A percentile compares a stretch with the other conserved stretches of the same genome.
Conservation (phyloP, 371 early-diverging fungal species). For the Vairimorpha necatrix region DNA sequence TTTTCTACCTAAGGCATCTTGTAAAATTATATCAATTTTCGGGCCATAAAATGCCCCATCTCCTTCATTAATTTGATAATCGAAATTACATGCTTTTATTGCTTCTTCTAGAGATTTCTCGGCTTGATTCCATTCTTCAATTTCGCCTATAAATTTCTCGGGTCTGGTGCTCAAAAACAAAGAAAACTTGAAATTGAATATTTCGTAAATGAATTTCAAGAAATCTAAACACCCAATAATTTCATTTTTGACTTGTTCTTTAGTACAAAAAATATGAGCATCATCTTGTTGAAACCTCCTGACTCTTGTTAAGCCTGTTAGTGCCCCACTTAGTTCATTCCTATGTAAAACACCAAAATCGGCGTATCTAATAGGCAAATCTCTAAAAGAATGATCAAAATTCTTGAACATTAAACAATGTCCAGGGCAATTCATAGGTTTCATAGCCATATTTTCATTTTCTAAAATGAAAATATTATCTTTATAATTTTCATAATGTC, state of each 20-base stretch:
- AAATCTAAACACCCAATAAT: conserved; percentile 76
- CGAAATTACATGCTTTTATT: conserved; percentile 70
- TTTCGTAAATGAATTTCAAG: conserved; percentile 74
- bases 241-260: conserved; percentile 75
- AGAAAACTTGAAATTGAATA: conserved; percentile 74
- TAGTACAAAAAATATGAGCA: conserved; percentile 92
- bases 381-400: conserved; percentile 83
- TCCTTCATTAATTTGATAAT: conserved; percentile 84
- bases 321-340: conserved; percentile 90
- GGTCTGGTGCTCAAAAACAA: conserved; percentile 88
- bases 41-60: conserved; percentile 99
- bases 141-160: conserved; percentile 82
- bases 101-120: conserved; percentile 74
- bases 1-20: conserved; percentile 81
- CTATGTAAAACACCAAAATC: conserved; percentile 98
- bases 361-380: conserved; percentile 89
- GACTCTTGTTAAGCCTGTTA: conserved; percentile 92
- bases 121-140: conserved; percentile 83
- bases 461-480: conserved; percentile 85
- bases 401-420: conserved; percentile 93
- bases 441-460: conserved; percentile 71
- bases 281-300: conserved; percentile 99
- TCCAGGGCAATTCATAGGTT: conserved; percentile 99
- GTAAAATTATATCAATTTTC: conserved; percentile 93
- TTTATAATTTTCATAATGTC: conserved; percentile 95